Evolutionary conservation across 306 rosid species (phyloP), one percentile per base, ranked within the genome.

Genomic region (Ochetophila trinervis): DNA sequence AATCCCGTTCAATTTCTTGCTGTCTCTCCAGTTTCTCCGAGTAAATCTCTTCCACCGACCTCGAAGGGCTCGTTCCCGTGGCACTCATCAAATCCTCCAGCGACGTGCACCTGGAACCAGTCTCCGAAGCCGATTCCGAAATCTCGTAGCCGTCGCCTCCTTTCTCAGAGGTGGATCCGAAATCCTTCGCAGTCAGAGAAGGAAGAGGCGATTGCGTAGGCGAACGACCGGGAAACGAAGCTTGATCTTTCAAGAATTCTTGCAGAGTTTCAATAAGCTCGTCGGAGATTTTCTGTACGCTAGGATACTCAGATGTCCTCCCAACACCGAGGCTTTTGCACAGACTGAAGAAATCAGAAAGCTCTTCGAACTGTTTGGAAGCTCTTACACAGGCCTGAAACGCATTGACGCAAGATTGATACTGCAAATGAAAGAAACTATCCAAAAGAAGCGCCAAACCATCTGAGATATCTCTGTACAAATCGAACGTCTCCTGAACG

Each of bases 261-360:
- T 80, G 89, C 24, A 93, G 69, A 23, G 94, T 85, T 60, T 81
- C 96, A 62, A 90, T 66, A 14, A 90, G 85, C 65, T 89, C 99
- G 5, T 79, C 82, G 12, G 99, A 93, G 34, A 91, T 65, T 18
- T 86, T 91, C 34, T 93, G 89, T 0, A 90, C 86, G 35, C 70
- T 78, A 1, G 97, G 97, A 47, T 87, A 93, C n/a, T 93, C 97
- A n/a, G 80, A 82, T n/a, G 91, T 81, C 68, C 91, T 81, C 2
- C 99, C 99, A 56, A 87, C 77, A 4, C 99, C 88, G 50, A 81
- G 73, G 74, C 70, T 77, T 47, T 60, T 42, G 52, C 99, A 93
- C 27, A 79, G 47, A 0, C 63, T 78, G 49, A 89, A 93, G 49
- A 86, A 93, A 18, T n/a, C 23, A 2, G 89, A 77, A 5, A 90